phyloP scores from a whole-genome alignment of 2,329 filamentous ascomycete genomes.

The Xenoacremonium recifei region DNA sequence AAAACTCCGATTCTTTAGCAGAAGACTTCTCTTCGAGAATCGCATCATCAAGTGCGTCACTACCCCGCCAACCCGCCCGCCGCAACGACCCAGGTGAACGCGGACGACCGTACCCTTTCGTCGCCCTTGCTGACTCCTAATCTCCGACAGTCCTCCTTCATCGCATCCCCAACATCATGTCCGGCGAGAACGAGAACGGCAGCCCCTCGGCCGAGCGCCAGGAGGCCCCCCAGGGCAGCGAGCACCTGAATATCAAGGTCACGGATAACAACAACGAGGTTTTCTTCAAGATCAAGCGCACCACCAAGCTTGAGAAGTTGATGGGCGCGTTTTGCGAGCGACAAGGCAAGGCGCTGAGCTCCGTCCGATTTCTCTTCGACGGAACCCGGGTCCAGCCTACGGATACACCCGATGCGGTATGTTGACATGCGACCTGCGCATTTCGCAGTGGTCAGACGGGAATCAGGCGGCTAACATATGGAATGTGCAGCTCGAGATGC shows the following conservation, averaged over 20 bases:
- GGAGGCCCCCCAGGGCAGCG: slow-evolving; percentile 50
- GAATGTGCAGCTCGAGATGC: slow-evolving; percentile 79
- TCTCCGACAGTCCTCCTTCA: slow-evolving; percentile 5
- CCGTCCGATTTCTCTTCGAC: slow-evolving; percentile 93
- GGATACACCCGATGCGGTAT: slow-evolving; percentile 88
- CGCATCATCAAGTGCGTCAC: no score
- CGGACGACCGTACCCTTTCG: slow-evolving; percentile 1
- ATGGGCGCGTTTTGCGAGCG: slow-evolving; percentile 98
- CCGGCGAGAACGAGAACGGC: slow-evolving; percentile 45
- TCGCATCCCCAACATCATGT: slow-evolving; percentile 43
- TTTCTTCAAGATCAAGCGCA: slow-evolving; percentile 99
- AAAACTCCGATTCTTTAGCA: neutral
- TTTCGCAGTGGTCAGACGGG: no score
- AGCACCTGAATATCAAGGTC: slow-evolving; percentile 98
- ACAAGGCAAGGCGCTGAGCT: slow-evolving; percentile 81
- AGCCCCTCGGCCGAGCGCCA: slow-evolving; percentile 46
- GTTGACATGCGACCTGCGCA: no score
- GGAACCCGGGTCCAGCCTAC: slow-evolving; percentile 86
- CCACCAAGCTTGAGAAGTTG: slow-evolving; percentile 92
- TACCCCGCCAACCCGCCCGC: slow-evolving; percentile 5
- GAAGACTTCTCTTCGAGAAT: neutral
- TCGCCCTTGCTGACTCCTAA: slow-evolving; percentile 11
- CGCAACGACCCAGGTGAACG: neutral
- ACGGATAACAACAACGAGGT: slow-evolving; percentile 99
- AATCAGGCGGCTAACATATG: neutral